Evolutionary conservation across 2,329 filamentous ascomycete genomes (phyloP).

Genomic region (Ceratocystis eucalypticola): DNA sequence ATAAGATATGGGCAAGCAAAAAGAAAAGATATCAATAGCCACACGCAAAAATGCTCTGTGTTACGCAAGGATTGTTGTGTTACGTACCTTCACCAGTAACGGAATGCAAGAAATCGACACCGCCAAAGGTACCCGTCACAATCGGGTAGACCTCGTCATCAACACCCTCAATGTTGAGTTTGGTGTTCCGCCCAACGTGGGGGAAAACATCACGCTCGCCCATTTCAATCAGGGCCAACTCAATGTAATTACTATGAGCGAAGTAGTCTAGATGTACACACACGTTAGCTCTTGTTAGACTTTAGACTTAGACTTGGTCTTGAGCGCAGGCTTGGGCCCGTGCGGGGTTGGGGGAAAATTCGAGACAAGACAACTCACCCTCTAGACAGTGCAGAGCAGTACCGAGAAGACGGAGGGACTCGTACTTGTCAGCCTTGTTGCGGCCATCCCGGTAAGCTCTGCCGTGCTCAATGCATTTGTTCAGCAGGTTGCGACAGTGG

Average conservation of each 20-base stretch:
- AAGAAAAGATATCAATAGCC: too few species aligned
- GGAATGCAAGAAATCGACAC: constrained; percentile 85
- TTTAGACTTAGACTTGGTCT: not conserved
- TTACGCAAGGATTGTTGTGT: not conserved
- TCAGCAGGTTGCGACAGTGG: constrained; percentile 62
- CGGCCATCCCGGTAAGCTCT: constrained; percentile 49
- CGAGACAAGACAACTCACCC: constrained; percentile 31
- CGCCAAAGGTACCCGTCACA: constrained; percentile 85
- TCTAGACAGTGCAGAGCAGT: constrained; percentile 84
- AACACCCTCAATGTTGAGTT: constrained; percentile 54
- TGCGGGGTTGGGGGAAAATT: constrained; percentile 6
- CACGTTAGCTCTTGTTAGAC: not conserved
- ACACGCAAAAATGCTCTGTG: not conserved
- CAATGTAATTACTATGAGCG: constrained; percentile 86
- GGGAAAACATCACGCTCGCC: constrained; percentile 73
- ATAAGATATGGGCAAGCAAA: not conserved
- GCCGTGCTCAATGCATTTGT: constrained; percentile 63
- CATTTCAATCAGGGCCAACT: constrained; percentile 76
- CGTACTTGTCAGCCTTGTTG: constrained; percentile 61
- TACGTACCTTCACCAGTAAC: constrained; percentile 53
- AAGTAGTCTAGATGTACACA: constrained; percentile 51
- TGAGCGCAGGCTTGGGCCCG: not conserved
- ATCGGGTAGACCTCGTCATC: constrained; percentile 59
- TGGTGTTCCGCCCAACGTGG: constrained; percentile 66
- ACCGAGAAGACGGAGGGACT: constrained; percentile 73